Base-by-base conservation (phyloP, 2,329 filamentous ascomycete genomes). In the Didymella pinodella region DNA sequence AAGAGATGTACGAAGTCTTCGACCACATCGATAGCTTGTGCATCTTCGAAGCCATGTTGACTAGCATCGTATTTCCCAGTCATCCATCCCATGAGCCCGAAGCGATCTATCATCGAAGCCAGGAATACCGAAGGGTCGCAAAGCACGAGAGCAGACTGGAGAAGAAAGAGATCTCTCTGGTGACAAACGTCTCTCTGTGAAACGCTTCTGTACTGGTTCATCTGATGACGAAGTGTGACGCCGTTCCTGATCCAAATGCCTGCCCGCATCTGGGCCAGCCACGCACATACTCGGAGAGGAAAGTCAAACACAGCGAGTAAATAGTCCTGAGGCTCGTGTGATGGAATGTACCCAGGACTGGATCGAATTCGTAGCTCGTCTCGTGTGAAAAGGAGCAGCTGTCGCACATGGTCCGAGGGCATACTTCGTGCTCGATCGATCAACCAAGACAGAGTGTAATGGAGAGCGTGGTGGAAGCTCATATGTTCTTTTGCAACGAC, bases 211-310 rank as follows among this genome's bases (percentile, higher is more conserved):
- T 99, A 99, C 18, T 93, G 95, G 51, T 90, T 90, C 75, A 96
- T 95, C 77, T 99, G 95, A 75, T 99, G 95, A 38, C 94, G 88
- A 50, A 99, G 85, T 69, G 94, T 98, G 72, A 99, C 92, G 2
- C 95, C 95, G 73, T 99, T 99, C 55, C 95, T 88, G 63, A 99
- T 94, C 95, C 96, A 99, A 88, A 98, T 96, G 50, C 93, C 92
- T 18, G 94, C 93, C 76, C 96, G 97, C 88, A 99, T 98, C 80
- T 99, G 96, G 6, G 95, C 91, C 31, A 99, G 83, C 95, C 95
- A 99, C 20, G 92, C 93, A 74, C 93, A 97, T 0, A 98, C 93
- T 51, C 96, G 86, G 4, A 99, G 82, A 0, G 96, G 94, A 69
- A 92, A 97, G 75, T 99, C 95, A 70, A 99, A 97, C 50, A 93